Evolutionary conservation across 129 eudicot genomes (phyloP), one percentile per base, ranked within the genome.

Genomic region (Flaveria linearis): DNA sequence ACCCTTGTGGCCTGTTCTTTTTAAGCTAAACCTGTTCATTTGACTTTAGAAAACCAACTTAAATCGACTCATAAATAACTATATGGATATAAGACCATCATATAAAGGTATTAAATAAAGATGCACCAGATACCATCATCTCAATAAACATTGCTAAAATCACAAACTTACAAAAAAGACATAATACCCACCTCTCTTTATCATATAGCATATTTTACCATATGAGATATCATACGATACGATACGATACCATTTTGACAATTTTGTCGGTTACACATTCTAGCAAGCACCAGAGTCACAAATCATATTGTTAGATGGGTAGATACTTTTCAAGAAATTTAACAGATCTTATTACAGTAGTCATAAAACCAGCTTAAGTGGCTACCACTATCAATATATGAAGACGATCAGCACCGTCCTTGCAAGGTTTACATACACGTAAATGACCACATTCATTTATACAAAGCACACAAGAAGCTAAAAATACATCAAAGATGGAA

Each of bases 391-490:
- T 9, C 42, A 63, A 13, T 75, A 49, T 75, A 47, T 63, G 64
- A 63, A 75, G 49, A 66, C 41, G 66, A 30, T 63, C 7, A 62
- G 22, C 12, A 66, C 7, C 50, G 77, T 61, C 42, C 58, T 71
- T 78, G 63, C 71, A 49, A 20, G 66, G 56, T 61, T 62, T 61
- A 79, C 76, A 77, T 68, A 78, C 64, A 71, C 46, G 72, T 78
- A 61, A 60, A 60, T 22, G 39, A 78, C 64, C 53, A 30, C 72
- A 71, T 64, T 66, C 75, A 28, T 80, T 71, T 74, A 68, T 62
- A 80, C 45, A 74, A 47, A 33, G 16, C 82, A 30, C 52, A 17
- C 26, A 33, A 20, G 51, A 60, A 17, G 12, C 82, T 57, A 28
- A 50, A 72, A 26, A 1, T 10, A n/a, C 13, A 80, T 55, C 9